A percentile compares a stretch with the other conserved stretches of the same genome.
Evolutionary conservation across 2,329 filamentous ascomycete genomes (phyloP).

Genomic region (Beauveria scarabaeidicola): DNA sequence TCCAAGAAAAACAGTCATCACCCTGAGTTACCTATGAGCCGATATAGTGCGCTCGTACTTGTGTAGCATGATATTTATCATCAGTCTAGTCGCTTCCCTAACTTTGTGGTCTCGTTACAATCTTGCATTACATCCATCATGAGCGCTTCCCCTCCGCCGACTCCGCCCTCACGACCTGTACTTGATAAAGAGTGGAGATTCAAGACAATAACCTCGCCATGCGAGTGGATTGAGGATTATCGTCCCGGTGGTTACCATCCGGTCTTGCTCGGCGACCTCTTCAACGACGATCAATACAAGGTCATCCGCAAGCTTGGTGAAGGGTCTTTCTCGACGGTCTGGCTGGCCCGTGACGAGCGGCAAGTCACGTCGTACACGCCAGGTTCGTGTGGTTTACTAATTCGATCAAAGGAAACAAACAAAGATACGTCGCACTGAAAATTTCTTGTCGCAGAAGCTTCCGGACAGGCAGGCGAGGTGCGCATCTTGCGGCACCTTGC

Average conservation of each 20-base stretch:
- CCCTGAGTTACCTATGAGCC: no score
- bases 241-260: constrained; percentile 34
- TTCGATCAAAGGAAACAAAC: constrained; percentile 14
- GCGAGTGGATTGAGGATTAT: constrained; percentile 27
- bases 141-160: constrained; percentile 17
- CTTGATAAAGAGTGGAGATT: constrained; percentile 17
- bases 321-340: constrained; percentile 38
- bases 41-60: neutral
- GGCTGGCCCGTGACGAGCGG: constrained; percentile 30
- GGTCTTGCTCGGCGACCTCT: constrained; percentile 31
- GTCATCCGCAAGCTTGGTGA: constrained; percentile 36
- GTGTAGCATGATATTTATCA: neutral
- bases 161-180: constrained; percentile 16
- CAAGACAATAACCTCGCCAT: constrained; percentile 18
- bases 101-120: neutral
- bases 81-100: neutral
- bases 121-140: constrained; percentile 13
- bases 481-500: constrained; percentile 15
- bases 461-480: constrained; percentile 14
- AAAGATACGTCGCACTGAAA: constrained; percentile 22
- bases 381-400: neutral
- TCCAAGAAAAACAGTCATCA: no score
- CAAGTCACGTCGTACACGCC: constrained; percentile 11
- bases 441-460: constrained; percentile 16
- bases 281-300: constrained; percentile 31